Percentiles rank a stretch among this genome's conserved stretches.
Evolutionary conservation across 257 asterid species (phyloP).

Genomic region (Capsicum rhomboideum): DNA sequence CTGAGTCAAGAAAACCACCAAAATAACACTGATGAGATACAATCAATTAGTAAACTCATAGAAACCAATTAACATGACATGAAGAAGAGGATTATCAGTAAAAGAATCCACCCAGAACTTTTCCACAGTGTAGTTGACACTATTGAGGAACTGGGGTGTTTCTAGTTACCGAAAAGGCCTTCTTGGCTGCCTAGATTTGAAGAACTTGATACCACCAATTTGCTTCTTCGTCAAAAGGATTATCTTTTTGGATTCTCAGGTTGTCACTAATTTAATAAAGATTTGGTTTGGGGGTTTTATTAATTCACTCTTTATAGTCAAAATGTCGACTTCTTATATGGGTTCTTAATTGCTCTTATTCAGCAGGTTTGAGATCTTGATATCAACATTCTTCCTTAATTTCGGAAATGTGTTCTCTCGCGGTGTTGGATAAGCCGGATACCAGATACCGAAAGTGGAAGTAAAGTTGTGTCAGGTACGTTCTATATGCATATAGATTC

Average conservation of each 20-base stretch:
- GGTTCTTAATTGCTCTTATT: too few species aligned
- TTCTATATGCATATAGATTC: too few species aligned
- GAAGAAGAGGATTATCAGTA: conserved; percentile 12
- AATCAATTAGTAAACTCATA: too few species aligned
- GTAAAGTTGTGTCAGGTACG: too few species aligned
- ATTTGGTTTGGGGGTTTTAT: neutral
- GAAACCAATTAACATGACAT: neutral
- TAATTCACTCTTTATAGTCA: neutral
- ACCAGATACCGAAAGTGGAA: too few species aligned
- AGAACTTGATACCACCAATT: conserved; percentile 89
- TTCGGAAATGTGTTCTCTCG: too few species aligned
- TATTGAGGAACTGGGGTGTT: conserved; percentile 56
- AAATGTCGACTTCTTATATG: neutral
- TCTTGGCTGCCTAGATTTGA: conserved; percentile 83
- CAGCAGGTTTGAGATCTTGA: too few species aligned
- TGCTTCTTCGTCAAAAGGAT: conserved; percentile 96
- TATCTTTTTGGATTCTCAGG: conserved; percentile 81
- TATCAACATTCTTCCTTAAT: too few species aligned
- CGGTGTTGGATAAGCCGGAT: too few species aligned
- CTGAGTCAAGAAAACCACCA: too few species aligned
- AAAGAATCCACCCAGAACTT: conserved; percentile 29
- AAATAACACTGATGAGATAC: too few species aligned
- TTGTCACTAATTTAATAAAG: neutral
- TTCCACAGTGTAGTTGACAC: conserved; percentile 3
- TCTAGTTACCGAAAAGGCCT: conserved; percentile 49